A percentile compares a stretch with the other conserved stretches of the same genome.
Conservation (phyloP, 225 moss, liverwort and hornwort species). For the Antitrichia curtipendula region DNA sequence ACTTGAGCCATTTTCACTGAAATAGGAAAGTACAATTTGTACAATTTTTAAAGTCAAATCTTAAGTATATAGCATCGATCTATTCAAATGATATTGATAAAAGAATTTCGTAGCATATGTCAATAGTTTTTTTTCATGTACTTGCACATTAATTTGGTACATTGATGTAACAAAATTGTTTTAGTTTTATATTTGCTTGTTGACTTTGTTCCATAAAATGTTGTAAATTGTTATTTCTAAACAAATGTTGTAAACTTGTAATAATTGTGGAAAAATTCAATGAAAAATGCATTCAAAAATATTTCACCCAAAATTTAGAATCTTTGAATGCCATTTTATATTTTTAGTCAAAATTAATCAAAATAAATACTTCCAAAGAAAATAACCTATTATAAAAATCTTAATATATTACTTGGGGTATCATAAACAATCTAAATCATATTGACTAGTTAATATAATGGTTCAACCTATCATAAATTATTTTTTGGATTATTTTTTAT, state of each 20-base stretch:
- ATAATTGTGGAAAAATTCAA: neutral
- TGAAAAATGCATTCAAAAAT: no score
- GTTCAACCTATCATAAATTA: neutral
- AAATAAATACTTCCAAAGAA: neutral
- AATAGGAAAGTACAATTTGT: neutral
- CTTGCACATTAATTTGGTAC: neutral
- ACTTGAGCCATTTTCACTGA: neutral
- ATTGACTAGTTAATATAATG: neutral
- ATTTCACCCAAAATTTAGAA: neutral
- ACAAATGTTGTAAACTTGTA: no score
- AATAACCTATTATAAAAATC: fast-evolving
- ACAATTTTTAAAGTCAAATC: neutral
- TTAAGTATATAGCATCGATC: neutral
- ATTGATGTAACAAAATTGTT: neutral
- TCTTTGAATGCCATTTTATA: no score
- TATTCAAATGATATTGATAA: neutral
- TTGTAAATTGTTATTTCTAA: neutral
- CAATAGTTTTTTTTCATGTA: no score
- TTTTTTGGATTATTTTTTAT: neutral
- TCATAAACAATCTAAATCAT: neutral
- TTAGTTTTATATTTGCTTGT: neutral
- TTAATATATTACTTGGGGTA: neutral
- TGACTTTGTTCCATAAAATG: neutral
- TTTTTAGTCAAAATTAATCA: neutral
- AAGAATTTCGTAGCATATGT: neutral